Evolutionary conservation across 2,329 filamentous ascomycete genomes (phyloP).

Genomic region (Aspergillus awamori): DNA sequence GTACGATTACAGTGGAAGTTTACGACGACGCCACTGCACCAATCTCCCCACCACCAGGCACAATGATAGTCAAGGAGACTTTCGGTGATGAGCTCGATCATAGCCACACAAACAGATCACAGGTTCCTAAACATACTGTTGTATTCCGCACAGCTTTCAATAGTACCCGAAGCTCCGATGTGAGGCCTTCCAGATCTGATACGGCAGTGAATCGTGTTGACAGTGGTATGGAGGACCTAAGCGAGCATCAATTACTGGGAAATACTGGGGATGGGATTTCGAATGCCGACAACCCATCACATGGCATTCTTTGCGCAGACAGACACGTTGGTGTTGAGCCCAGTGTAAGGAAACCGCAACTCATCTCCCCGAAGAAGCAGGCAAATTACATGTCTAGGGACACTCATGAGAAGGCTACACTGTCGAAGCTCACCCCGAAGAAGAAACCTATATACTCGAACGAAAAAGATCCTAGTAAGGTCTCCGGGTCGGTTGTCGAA

Average conservation of each 20-base stretch:
- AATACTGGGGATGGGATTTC: background rate
- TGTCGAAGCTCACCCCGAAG: constrained; percentile 40
- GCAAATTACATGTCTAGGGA: constrained; percentile 19
- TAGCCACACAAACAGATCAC: constrained; percentile 41
- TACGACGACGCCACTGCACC: constrained; percentile 47
- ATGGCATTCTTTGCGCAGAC: background rate
- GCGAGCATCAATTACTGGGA: background rate
- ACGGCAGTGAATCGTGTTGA: background rate
- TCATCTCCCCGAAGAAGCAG: background rate
- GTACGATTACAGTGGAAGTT: constrained; percentile 52
- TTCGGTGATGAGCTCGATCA: constrained; percentile 49
- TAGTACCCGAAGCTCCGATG: constrained; percentile 40
- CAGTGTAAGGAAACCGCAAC: background rate
- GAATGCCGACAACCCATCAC: background rate
- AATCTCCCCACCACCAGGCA: constrained; percentile 49
- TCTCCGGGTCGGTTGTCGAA: constrained; percentile 22
- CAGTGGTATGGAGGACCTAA: background rate
- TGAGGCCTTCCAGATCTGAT: constrained; percentile 29
- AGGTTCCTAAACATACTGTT: constrained; percentile 47
- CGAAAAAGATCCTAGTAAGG: constrained; percentile 29
- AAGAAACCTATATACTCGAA: constrained; percentile 32
- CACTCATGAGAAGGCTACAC: constrained; percentile 29
- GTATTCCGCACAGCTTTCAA: constrained; percentile 51
- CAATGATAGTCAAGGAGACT: constrained; percentile 49
- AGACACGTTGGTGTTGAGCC: background rate